phyloP scores from a whole-genome alignment of 1,284 basidiomycete genomes.

The Trametes hirsuta region DNA sequence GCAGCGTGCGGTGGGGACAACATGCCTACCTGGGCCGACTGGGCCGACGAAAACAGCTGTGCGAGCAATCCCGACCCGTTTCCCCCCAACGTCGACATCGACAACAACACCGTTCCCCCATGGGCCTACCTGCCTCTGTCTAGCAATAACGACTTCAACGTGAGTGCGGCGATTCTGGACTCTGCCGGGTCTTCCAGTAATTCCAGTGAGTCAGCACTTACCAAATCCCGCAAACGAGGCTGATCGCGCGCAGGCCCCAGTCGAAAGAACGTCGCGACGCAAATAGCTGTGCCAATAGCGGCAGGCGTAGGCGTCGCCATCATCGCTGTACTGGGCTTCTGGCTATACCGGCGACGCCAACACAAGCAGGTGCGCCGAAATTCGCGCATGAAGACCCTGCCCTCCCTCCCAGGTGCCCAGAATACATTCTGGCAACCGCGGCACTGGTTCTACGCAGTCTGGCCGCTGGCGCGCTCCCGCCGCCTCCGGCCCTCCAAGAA shows the following conservation, averaged over 20 bases:
- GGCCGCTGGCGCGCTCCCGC: conserved; percentile 1
- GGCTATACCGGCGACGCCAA: conserved; percentile 13
- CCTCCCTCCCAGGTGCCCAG: background rate
- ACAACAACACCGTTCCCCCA: conserved; percentile 1
- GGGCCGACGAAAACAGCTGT: conserved; percentile 9
- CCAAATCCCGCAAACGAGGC: background rate
- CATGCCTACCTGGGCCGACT: background rate
- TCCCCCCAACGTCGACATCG: conserved; percentile 1
- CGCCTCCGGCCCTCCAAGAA: conserved; percentile 12
- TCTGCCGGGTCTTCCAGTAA: background rate
- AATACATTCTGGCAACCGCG: conserved; percentile 2
- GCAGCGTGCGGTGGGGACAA: conserved; percentile 1
- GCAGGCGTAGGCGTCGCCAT: conserved; percentile 18
- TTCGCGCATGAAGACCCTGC: conserved; percentile 5
- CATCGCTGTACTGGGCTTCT: conserved; percentile 12
- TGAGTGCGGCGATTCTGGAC: background rate
- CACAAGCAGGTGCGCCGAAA: background rate
- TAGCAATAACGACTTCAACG: conserved; percentile 11
- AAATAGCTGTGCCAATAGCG: conserved; percentile 27
- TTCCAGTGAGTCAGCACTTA: conserved; percentile 1
- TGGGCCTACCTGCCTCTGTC: conserved; percentile 23
- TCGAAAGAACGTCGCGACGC: conserved; percentile 6
- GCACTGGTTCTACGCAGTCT: conserved; percentile 2
- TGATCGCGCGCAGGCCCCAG: background rate
- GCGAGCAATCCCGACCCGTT: conserved; percentile 4